Conservation (phyloP, 2,329 filamentous ascomycete species). For the Fusarium sp. region DNA sequence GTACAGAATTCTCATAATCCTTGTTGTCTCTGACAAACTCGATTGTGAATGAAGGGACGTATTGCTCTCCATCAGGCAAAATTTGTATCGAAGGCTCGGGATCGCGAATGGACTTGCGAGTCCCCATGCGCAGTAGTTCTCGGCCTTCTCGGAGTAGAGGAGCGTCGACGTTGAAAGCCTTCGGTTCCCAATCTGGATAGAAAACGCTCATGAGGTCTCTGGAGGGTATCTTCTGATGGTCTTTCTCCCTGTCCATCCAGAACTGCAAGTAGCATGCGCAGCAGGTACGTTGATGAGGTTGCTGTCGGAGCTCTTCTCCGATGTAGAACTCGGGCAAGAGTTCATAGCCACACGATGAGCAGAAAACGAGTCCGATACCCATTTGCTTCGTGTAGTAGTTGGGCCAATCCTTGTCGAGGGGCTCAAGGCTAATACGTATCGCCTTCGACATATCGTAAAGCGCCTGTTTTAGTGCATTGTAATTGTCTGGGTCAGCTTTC, state of each 20-base stretch:
- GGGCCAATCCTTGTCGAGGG: conserved; percentile 38
- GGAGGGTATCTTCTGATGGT: conserved; percentile 49
- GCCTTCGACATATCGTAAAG: conserved; percentile 54
- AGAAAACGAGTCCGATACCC: conserved; percentile 47
- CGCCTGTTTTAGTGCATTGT: conserved; percentile 32
- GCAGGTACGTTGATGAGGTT: conserved; percentile 44
- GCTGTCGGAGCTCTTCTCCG: background rate
- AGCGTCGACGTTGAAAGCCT: conserved; percentile 51
- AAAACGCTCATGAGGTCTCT: conserved; percentile 37
- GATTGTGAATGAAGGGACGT: conserved; percentile 7
- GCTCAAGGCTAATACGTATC: conserved; percentile 48
- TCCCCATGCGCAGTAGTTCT: conserved; percentile 42
- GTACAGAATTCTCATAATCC: conserved; percentile 48
- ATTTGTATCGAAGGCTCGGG: conserved; percentile 8
- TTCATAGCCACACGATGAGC: conserved; percentile 54
- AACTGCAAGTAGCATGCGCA: conserved; percentile 50
- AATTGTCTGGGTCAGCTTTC: background rate
- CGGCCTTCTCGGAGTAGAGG: conserved; percentile 42
- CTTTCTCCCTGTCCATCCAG: conserved; percentile 49
- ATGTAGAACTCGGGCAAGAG: conserved; percentile 52
- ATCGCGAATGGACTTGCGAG: conserved; percentile 26
- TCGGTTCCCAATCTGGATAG: conserved; percentile 47
- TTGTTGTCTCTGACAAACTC: conserved; percentile 49
- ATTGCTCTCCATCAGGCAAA: conserved; percentile 26
- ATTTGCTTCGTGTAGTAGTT: conserved; percentile 47